Base-by-base conservation (phyloP, 2,329 filamentous ascomycete genomes). In the Dactylonectria macrodidyma region DNA sequence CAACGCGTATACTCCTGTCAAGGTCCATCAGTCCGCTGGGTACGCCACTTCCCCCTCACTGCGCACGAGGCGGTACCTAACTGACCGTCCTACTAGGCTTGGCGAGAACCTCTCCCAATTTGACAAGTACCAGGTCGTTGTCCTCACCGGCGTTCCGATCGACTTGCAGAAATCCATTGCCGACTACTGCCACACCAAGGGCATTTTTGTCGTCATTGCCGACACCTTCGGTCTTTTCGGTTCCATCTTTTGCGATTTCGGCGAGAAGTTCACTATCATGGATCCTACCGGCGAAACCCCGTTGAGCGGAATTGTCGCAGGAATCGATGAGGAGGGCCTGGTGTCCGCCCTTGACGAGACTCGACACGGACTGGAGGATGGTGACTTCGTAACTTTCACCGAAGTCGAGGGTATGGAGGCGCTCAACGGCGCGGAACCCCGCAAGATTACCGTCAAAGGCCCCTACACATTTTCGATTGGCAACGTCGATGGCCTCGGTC, bases 401-500 rank as follows among this genome's bases (percentile, higher is more conserved):
- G 96, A 99, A 80, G 81, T 99, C 24, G 91, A 96, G 84, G 96
- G 96, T 24, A 94, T 99, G 93, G 95, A 97, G 69, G 90, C 83
- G 6, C 82, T 99, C 70, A 99, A 99, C 80, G 89, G 89, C 75
- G 88, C 90, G 51, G 93, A 94, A 70, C 95, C 96, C 57, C 91
- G 93, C 73, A 97, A 98, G 84, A 90, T 99, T 69, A 94, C 92
- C 4, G 95, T 98, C 57, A 98, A 97, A 84, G 96, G 93, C 1
- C 96, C 96, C 3, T 99, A 98, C 81, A 97, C 95, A 9, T 99
- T 99, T 83, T 96, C 94, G 14, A 98, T 99, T 74, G 96, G 95
- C 48, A 94, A 98, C 79, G 94, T 98, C 10, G 94, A 93, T 26
- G 92, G 90, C 6, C 87, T 98, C 41, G 96, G 96, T 41, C 88